Base-by-base conservation (phyloP, 169 alveolate genomes). In the Pseudocohnilembus persalinus region DNA sequence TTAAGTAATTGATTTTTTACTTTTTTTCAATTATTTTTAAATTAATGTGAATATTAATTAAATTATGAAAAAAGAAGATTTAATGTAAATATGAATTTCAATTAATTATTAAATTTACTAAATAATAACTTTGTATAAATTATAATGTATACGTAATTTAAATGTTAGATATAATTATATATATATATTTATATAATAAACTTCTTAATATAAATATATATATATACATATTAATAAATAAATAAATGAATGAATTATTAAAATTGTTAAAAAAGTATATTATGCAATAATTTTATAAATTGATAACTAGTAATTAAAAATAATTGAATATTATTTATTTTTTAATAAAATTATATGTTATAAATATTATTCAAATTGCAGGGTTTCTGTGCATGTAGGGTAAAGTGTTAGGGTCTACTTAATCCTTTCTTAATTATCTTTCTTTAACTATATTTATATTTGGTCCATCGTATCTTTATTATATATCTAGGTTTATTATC, bases 361-460 rank as follows among this genome's bases (percentile, higher is more conserved):
- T 76, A 29, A n/a, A 35, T 27, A n/a, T 32, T 31, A 29, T 32
- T 92, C 93, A 94, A 85, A 92, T 88, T 32, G 95, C 95, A 26
- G 96, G 95, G 81, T 92, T 90, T 85, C 93, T 92, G 80, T 94
- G 97, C 83, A 92, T 74, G 79, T 94, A 92, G 31, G 94, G 95
- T 1, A 90, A 79, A 81, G 77, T 89, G 32, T 89, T 88, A 29
- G 93, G 87, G 84, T 94, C 95, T 15, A 77, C 27, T n/a, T 83
- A 80, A 15, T 79, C 81, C 75, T 68, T 88, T 81, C 85, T 90
- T 72, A 88, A 75, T 64, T 82, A 85, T 34, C 83, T 83, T 64
- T 90, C 94, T 75, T 90, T 90, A 1, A 90, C 78, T 1, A 74
- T 79, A 27, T 92, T 64, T 25, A 92, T 84, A 6, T 85, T 88